phyloP scores from a whole-genome alignment of 345 rosid genomes.

The Hibiscus trionum region DNA sequence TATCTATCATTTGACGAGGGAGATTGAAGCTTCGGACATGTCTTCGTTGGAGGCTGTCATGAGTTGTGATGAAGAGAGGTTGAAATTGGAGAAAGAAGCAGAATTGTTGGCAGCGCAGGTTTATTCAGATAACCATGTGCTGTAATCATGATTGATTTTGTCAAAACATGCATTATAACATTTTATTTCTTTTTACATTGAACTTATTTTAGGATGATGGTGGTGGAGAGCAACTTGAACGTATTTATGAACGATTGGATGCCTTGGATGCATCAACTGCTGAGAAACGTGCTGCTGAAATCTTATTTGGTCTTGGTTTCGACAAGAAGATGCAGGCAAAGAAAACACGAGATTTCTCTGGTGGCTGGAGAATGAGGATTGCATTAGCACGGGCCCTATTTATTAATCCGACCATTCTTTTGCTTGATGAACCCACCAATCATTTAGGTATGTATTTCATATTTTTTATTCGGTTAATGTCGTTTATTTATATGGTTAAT shows the following conservation, averaged over 20 bases:
- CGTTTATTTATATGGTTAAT: neutral
- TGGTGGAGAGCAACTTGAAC: conserved; percentile 89
- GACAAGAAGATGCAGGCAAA: conserved; percentile 83
- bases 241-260: conserved; percentile 84
- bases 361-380: conserved; percentile 99
- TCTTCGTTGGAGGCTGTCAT: conserved; percentile 82
- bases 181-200: neutral
- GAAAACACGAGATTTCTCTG: conserved; percentile 91
- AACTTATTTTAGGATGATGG: conserved; percentile 66
- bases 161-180: neutral
- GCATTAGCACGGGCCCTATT: conserved; percentile 93
- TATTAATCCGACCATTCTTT: conserved; percentile 85
- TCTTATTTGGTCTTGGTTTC: conserved; percentile 92
- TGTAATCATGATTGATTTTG: neutral
- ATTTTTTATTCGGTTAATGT: neutral
- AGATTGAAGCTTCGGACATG: conserved; percentile 97
- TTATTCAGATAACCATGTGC: neutral
- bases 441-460: conserved; percentile 59
- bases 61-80: conserved; percentile 91
- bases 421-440: conserved; percentile 97
- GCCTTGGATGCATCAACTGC: conserved; percentile 96
- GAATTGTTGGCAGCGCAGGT: conserved; percentile 74
- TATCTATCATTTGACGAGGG: conserved; percentile 75
- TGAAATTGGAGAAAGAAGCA: conserved; percentile 83
- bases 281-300: conserved; percentile 97